A percentile compares a stretch with the other conserved stretches of the same genome.
These are phyloP conservation scores for Russula compacta DNA, from an alignment of 768 basidiomycete genomes.

Conservation along the genomic window DNA sequence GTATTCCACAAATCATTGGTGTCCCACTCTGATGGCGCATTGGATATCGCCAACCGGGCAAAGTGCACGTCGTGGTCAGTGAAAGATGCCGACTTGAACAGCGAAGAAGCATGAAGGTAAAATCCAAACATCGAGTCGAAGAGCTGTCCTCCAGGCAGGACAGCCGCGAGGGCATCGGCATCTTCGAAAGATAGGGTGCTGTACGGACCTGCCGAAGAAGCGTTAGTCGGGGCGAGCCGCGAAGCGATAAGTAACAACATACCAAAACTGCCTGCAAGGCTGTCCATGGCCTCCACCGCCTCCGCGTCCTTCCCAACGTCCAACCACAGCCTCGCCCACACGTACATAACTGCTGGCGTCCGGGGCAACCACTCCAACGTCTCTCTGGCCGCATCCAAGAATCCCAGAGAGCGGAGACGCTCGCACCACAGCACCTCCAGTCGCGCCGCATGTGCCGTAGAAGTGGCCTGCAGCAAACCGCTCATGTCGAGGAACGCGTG, in stretches of 20 bases:
- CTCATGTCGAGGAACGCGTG: slow-evolving; percentile 63
- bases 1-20: slow-evolving; percentile 70
- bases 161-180: slow-evolving; percentile 46
- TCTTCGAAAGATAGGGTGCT: slow-evolving; percentile 51
- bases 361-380: slow-evolving; percentile 71
- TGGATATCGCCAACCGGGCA: slow-evolving; percentile 71
- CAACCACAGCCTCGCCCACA: slow-evolving; percentile 59
- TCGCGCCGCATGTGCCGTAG: slow-evolving; percentile 56
- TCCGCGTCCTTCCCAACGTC: slow-evolving; percentile 62
- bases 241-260: slow-evolving; percentile 21
- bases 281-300: slow-evolving; percentile 62
- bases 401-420: slow-evolving; percentile 52
- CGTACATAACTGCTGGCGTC: slow-evolving; percentile 66
- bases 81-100: slow-evolving; percentile 56
- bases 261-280: slow-evolving; percentile 71
- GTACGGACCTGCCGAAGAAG: slow-evolving; percentile 34
- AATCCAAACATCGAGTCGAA: slow-evolving; percentile 60
- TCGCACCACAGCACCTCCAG: slow-evolving; percentile 70
- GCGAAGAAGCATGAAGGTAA: slow-evolving; percentile 65
- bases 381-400: slow-evolving; percentile 50
- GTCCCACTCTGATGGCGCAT: slow-evolving; percentile 43
- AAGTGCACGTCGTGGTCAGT: slow-evolving; percentile 63
- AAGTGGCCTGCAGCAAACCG: slow-evolving; percentile 58
- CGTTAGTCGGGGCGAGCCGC: slow-evolving; percentile 9
- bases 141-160: slow-evolving; percentile 49